Base-by-base conservation (phyloP, 495 filamentous ascomycete species). In the Sordaria brevicollis region DNA sequence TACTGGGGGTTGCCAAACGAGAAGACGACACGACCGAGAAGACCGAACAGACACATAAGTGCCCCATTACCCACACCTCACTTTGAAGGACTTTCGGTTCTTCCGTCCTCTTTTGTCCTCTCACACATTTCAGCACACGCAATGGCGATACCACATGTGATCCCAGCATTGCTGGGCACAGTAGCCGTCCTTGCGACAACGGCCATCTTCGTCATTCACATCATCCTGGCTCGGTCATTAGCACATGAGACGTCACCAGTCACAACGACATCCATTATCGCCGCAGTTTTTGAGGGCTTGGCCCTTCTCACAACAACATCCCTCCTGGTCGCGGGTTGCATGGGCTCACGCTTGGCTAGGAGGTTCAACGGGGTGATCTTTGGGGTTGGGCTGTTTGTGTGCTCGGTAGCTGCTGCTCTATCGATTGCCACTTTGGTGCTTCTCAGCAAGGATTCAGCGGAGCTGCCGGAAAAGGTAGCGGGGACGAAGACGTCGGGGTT, bases 141-240 rank as follows among this genome's bases (percentile, higher is more conserved):
- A 6, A 84, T 84, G 81, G 71, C 72, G 34, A 75, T 80, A 49
- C 76, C 75, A 66, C 75, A 71, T 37, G 11, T 72, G 3, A 69
- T 83, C 68, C 76, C 79, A 33, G 73, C 73, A 35, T 76, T 66
- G 70, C 75, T 84, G 73, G 83, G 82, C 66, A 67, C 72, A 19
- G 35, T 80, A 66, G 77, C 82, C 38, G 67, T 79, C 13, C 62
- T 84, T 11, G 76, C 82, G 4, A 84, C 83, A 9, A 76, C 78
- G 19, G 79, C 81, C 17, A 72, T 77, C 33, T 38, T 84, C 25
- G 76, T 76, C 36, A 74, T 83, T 7, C 79, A 83, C 54, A 75
- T 79, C 31, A 75, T 83, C 36, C 73, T 85, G 33, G 80, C 82
- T 8, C 76, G 71, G 19, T 81, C 77, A 65, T 54, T 77, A 66